Conservation (phyloP, 257 asterid species). For the Sherardia arvensis region DNA sequence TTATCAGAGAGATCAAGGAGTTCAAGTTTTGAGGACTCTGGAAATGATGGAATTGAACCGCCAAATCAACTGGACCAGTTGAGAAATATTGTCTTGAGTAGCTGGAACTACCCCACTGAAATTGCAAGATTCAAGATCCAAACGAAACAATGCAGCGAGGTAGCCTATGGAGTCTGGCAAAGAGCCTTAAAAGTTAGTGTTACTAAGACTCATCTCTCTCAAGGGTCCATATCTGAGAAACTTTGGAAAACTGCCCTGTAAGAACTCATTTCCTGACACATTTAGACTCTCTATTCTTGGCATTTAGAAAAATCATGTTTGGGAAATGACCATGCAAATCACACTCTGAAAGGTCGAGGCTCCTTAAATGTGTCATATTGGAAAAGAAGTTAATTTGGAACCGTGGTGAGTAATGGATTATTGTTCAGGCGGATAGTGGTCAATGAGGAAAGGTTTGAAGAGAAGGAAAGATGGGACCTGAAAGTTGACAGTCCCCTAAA, state of each 20-base stretch:
- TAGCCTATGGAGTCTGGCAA: too few species aligned
- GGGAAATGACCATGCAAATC: constrained; percentile 19
- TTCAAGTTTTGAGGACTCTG: neutral
- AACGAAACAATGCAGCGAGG: neutral
- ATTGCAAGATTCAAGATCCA: constrained; percentile 8
- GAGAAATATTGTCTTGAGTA: neutral
- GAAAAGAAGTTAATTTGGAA: constrained; percentile 7
- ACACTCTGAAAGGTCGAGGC: constrained; percentile 5
- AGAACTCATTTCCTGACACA: constrained; percentile 8
- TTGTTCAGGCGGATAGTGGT: neutral
- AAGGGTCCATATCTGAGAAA: neutral
- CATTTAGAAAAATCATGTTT: constrained; percentile 18
- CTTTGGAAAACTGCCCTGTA: constrained; percentile 11
- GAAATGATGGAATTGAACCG: constrained; percentile 18
- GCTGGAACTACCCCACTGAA: constrained; percentile 16
- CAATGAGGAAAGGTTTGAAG: constrained; percentile 8
- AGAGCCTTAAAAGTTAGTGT: too few species aligned
- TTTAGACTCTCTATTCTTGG: constrained; percentile 16
- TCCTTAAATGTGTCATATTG: constrained; percentile 8
- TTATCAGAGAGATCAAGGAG: constrained; percentile 12
- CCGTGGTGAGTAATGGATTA: constrained; percentile 9
- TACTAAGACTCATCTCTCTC: too few species aligned
- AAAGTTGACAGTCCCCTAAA: neutral
- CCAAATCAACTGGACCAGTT: constrained; percentile 9
- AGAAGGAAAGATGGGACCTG: constrained; percentile 15